Evolutionary conservation across 805 yeast species (phyloP).

Genomic region (Teunomyces tritomae): DNA sequence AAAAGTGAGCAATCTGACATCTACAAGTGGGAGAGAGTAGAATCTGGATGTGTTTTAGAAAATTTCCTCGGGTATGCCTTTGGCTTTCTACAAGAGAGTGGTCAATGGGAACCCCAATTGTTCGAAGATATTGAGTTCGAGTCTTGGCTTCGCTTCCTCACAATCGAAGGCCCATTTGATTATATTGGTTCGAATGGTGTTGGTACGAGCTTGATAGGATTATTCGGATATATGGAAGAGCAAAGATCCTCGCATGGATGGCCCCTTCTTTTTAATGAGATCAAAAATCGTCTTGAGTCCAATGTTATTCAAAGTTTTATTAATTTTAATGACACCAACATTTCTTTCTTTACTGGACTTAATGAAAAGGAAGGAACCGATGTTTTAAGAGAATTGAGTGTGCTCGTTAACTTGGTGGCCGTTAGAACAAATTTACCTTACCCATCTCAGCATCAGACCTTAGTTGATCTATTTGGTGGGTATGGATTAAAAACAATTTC

Average conservation of each 20-base stretch:
- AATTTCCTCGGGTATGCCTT: slow-evolving; percentile 49
- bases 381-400: slow-evolving; percentile 34
- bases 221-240: slow-evolving; percentile 56
- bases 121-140: slow-evolving; percentile 37
- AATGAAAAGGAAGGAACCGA: slow-evolving; percentile 26
- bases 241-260: slow-evolving; percentile 50
- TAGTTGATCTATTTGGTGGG: slow-evolving; percentile 41
- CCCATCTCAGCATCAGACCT: slow-evolving; percentile 39
- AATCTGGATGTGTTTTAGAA: slow-evolving; percentile 47
- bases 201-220: slow-evolving; percentile 47
- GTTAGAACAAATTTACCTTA: slow-evolving; percentile 50
- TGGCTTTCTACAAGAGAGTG: slow-evolving; percentile 51
- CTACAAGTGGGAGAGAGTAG: slow-evolving; percentile 52
- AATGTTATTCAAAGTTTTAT: slow-evolving; percentile 30
- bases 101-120: slow-evolving; percentile 44
- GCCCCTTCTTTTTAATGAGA: slow-evolving; percentile 32
- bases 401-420: slow-evolving; percentile 45
- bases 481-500: slow-evolving; percentile 40
- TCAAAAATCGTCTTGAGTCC: slow-evolving; percentile 26
- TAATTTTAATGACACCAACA: slow-evolving; percentile 21
- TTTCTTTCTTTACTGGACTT: slow-evolving; percentile 37
- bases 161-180: slow-evolving; percentile 59
- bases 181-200: slow-evolving; percentile 54
- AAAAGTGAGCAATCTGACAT: slow-evolving; percentile 43
- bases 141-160: slow-evolving; percentile 48